phyloP scores from a whole-genome alignment of 257 asterid genomes.

The Perilla frutescens region DNA sequence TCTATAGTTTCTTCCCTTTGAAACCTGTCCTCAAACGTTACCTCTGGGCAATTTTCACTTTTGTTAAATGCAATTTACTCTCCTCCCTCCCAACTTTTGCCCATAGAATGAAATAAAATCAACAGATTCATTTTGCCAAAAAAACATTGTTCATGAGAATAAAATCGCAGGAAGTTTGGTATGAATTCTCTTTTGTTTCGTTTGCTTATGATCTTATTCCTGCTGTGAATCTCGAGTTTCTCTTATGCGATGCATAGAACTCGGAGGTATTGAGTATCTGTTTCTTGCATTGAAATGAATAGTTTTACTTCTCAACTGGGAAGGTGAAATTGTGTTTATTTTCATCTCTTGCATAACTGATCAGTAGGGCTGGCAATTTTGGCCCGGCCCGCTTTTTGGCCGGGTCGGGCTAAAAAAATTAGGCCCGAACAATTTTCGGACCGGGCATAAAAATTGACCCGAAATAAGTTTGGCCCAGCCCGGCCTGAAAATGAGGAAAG shows the following conservation, averaged over 20 bases:
- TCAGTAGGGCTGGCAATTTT: too few relatives aligned
- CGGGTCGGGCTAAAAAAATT: too few relatives aligned
- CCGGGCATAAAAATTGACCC: too few relatives aligned
- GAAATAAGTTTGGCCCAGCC: too few relatives aligned
- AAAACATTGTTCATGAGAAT: slow-evolving; percentile 6
- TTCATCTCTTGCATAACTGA: too few relatives aligned
- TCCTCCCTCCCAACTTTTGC: slow-evolving; percentile 18
- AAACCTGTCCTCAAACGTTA: neutral
- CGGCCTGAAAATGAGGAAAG: too few relatives aligned
- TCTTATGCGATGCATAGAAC: neutral
- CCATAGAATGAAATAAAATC: slow-evolving; percentile 17
- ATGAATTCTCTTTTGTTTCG: neutral
- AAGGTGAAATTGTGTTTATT: too few relatives aligned
- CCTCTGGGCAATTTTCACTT: neutral
- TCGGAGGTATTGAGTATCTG: too few relatives aligned
- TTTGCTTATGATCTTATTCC: neutral
- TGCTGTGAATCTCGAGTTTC: neutral
- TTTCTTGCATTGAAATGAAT: too few relatives aligned
- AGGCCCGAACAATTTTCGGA: too few relatives aligned
- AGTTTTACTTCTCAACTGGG: too few relatives aligned
- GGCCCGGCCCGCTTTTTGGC: too few relatives aligned
- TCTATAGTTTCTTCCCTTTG: slow-evolving; percentile 28
- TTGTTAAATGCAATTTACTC: neutral
- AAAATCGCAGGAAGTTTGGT: slow-evolving; percentile 4
- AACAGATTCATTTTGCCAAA: slow-evolving; percentile 12